A percentile compares a stretch with the other conserved stretches of the same genome.
phyloP scores from a whole-genome alignment of 306 rosid species.

The Medicago arabica region DNA sequence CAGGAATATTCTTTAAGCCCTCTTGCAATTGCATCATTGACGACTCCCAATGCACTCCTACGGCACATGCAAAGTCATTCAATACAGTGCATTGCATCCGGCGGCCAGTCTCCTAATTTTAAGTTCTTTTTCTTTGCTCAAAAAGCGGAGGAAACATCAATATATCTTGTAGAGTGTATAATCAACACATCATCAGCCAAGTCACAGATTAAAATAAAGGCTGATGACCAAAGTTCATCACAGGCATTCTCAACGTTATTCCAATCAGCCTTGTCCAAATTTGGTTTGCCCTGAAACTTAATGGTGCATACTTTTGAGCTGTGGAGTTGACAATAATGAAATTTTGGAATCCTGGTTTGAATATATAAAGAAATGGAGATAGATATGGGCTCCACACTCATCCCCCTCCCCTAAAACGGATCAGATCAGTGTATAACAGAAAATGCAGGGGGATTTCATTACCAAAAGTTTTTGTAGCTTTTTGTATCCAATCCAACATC shows the following conservation, averaged over 20 bases:
- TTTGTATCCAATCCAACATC: slow-evolving; percentile 24
- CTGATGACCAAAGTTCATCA: slow-evolving; percentile 81
- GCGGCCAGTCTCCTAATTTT: slow-evolving; percentile 89
- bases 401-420: not conserved
- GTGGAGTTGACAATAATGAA: slow-evolving; percentile 29
- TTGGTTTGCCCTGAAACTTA: slow-evolving; percentile 61
- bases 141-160: slow-evolving; percentile 74
- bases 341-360: slow-evolving; percentile 41
- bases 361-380: slow-evolving; percentile 37
- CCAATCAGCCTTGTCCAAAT: slow-evolving; percentile 87
- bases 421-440: slow-evolving; percentile 36
- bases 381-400: slow-evolving; percentile 16
- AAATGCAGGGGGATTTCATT: slow-evolving; percentile 36
- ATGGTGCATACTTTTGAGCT: slow-evolving; percentile 36
- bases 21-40: slow-evolving; percentile 70
- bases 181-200: slow-evolving; percentile 88
- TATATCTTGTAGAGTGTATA: slow-evolving; percentile 87
- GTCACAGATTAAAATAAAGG: slow-evolving; percentile 85
- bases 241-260: slow-evolving; percentile 75
- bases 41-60: slow-evolving; percentile 68
- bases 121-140: slow-evolving; percentile 99
- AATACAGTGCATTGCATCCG: slow-evolving; percentile 93
- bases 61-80: slow-evolving; percentile 89
- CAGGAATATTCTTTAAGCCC: slow-evolving; percentile 82
- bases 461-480: slow-evolving; percentile 47